Conservation (phyloP, 176 grass and related monocot genomes). For the Oryza glaberrima region DNA sequence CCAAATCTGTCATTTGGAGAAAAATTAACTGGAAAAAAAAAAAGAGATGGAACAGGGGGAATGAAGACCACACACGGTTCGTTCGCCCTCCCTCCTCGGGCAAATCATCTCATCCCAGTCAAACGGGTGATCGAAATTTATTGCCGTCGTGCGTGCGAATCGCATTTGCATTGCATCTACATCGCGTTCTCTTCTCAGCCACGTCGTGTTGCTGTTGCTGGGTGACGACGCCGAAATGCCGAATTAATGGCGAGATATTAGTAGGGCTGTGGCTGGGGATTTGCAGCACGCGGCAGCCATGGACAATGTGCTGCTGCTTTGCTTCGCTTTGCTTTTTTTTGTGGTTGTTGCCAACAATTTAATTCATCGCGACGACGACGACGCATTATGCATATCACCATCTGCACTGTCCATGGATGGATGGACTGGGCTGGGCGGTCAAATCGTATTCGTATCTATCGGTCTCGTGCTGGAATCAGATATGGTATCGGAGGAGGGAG, state of each 20-base stretch:
- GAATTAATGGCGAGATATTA: slow-evolving; percentile 21
- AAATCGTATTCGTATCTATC: neutral
- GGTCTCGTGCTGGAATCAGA: neutral
- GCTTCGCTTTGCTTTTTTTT: no score
- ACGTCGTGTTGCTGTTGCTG: neutral
- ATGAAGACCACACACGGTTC: no score
- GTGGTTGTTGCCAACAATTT: neutral
- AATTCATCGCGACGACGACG: neutral
- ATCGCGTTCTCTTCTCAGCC: neutral
- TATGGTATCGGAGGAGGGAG: neutral
- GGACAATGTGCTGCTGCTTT: neutral
- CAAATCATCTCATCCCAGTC: neutral
- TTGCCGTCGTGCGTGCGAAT: neutral
- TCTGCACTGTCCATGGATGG: no score
- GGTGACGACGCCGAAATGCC: neutral
- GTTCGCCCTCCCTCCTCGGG: neutral
- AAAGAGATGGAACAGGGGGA: no score
- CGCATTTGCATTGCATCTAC: no score
- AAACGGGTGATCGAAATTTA: neutral
- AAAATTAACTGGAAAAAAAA: no score
- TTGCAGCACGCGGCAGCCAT: neutral
- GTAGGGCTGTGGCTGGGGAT: slow-evolving; percentile 4
- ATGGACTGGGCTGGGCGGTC: neutral
- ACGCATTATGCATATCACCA: neutral
- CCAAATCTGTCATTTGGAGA: no score